Evolutionary conservation across 805 yeast genomes (phyloP), one percentile per base, ranked within the genome.

Genomic region (Lipomyces sp.): DNA sequence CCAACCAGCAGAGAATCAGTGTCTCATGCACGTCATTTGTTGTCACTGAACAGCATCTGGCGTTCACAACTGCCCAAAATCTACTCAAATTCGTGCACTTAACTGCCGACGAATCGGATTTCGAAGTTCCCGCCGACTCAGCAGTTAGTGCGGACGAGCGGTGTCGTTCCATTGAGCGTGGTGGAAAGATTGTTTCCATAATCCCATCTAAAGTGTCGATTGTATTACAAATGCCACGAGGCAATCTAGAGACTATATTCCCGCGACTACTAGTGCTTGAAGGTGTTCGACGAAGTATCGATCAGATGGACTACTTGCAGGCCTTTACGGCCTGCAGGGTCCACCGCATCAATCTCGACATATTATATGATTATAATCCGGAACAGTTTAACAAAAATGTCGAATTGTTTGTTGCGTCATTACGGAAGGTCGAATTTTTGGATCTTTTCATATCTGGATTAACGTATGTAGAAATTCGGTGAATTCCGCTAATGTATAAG

Each of bases 241-340:
- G 99, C 68, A 95, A 95, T 74, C 80, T 95, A 71, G 99, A 95
- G 77, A 92, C 98, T 0, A 90, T 95, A 24, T 88, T 86, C 74
- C 99, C 99, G 13, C 84, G 99, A 76, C 90, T 95, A 57, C 87
- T 95, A 89, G 96, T 94, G 2, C 80, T 95, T 51, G 84, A 90
- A 11, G 95, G 89, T 30, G 96, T 95, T 33, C 84, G 99, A 71
- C 81, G 83, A 42, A 83, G 83, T 71, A 91, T 95, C 67, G 80
- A 83, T 42, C 78, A 80, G 0, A 81, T 78, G 64, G 80, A 85
- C 45, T 95, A 89, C 73, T 80, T 79, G 57, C 82, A 82, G n/a
- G 99, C 99, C 0, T 92, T 94, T 73, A 71, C 85, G 55, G 84
- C 88, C 6, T 95, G 98, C 80, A 86, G 98, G 70, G 87, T 92